Evolutionary conservation across 2,329 filamentous ascomycete genomes (phyloP).

Genomic region (Penicillium rolfsii): DNA sequence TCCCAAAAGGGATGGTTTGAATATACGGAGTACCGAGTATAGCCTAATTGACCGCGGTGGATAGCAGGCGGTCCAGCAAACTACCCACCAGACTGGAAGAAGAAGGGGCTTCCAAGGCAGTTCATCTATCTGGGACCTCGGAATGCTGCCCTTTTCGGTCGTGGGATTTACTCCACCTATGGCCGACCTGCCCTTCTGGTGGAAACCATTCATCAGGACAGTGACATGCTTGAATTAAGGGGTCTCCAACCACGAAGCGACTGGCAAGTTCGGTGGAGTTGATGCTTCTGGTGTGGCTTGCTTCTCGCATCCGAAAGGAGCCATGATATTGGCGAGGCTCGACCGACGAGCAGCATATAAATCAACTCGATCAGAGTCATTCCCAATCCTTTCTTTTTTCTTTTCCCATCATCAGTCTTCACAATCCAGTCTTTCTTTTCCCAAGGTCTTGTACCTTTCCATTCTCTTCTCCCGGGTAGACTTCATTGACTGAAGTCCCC

Average conservation of each 20-base stretch:
- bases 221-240: conserved; percentile 26
- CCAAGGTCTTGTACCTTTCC: conserved; percentile 35
- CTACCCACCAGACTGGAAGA: conserved; percentile 15
- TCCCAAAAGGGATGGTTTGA: not conserved
- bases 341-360: conserved; percentile 24
- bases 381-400: conserved; percentile 15
- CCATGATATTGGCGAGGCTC: conserved; percentile 14
- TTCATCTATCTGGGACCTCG: conserved; percentile 38
- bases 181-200: conserved; percentile 11
- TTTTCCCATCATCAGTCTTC: conserved; percentile 31
- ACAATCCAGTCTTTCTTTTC: conserved; percentile 36
- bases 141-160: conserved; percentile 24
- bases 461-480: conserved; percentile 31
- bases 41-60: conserved; percentile 23
- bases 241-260: conserved; percentile 18
- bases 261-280: conserved; percentile 22
- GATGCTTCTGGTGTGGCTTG: conserved; percentile 12
- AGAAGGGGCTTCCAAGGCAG: conserved; percentile 7
- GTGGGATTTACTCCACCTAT: conserved; percentile 31
- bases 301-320: conserved; percentile 19
- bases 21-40: conserved; percentile 12
- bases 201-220: conserved; percentile 19
- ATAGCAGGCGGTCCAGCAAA: conserved; percentile 9
- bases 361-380: conserved; percentile 5
- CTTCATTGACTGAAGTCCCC: conserved; percentile 44